Evolutionary conservation across 257 asterid species (phyloP), one percentile per base, ranked within the genome.

Genomic region (Datura wrightii): DNA sequence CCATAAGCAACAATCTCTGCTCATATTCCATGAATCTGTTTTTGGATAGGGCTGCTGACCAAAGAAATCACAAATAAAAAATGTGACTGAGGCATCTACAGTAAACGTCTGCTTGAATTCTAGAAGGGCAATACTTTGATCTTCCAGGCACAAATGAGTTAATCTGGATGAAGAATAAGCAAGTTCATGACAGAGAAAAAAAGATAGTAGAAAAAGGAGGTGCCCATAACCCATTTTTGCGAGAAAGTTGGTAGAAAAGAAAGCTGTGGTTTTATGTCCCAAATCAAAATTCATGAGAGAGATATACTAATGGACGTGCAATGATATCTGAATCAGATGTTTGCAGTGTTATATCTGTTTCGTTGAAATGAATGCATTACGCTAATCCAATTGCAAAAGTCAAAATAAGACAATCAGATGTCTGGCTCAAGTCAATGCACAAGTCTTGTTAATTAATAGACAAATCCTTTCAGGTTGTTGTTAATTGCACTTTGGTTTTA

Each of bases 1-100:
- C 87, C 87, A 84, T 10, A 1, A 50, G 18, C 89, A 87, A 8
- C 87, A 82, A 3, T 87, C 87, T 8, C 31, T 74, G 19, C 84
- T 87, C 39, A 18, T 36, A 18, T 82, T 82, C 87, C 86, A 85
- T 50, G 87, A 74, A 9, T 8, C 44, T 0, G 41, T 87, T 74
- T 44, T 74, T 34, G 71, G 44, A 11, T 65, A 11, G 0, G 84
- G 37, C 39, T 34, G 14, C 16, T 62, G 36, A 24, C 31, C 31
- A 24, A 24, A 24, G 31, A 24, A 24, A 11, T 10, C 70, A 62
- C 16, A 62, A 10, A 24, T 2, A 16, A 50, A 67, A 67, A 24
- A 7, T 37, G 14, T 24, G 15, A 74, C 36, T 14, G 65, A 19
- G 6, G 9, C 41, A 44, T 83, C 81, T 15, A 83, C 58, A 56